Conservation (phyloP, 2,329 filamentous ascomycete genomes). For the Botrytis paeoniae region DNA sequence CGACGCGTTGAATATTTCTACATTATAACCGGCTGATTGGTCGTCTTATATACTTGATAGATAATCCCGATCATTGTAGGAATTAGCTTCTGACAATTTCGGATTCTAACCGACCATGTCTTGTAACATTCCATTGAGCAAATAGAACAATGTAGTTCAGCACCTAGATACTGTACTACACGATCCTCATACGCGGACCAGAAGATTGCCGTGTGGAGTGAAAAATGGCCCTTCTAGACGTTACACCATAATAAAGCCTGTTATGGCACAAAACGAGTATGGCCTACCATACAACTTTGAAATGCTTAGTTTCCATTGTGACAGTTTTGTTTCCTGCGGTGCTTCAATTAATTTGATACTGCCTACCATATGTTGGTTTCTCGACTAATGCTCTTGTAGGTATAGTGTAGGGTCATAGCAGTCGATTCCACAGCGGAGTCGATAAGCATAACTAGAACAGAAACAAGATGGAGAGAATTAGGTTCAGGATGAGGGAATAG, state of each 20-base stretch:
- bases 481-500: not conserved
- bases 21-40: not conserved
- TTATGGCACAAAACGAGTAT: conserved; percentile 8
- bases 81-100: not conserved
- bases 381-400: not conserved
- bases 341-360: conserved; percentile 12
- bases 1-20: not conserved
- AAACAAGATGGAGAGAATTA: conserved; percentile 13
- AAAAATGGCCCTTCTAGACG: not conserved
- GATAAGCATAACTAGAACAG: not conserved
- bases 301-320: not conserved
- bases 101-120: not conserved
- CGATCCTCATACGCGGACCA: not conserved
- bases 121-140: not conserved
- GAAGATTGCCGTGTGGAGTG: not conserved
- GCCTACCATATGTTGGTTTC: not conserved
- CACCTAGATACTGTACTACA: no score
- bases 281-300: not conserved
- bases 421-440: not conserved
- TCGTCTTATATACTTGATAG: not conserved
- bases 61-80: not conserved
- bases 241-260: not conserved
- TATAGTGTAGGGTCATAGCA: not conserved
- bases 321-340: not conserved
- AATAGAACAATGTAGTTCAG: not conserved